Conservation (phyloP, 2,329 filamentous ascomycete species). For the Sporothrix dimorphospora region DNA sequence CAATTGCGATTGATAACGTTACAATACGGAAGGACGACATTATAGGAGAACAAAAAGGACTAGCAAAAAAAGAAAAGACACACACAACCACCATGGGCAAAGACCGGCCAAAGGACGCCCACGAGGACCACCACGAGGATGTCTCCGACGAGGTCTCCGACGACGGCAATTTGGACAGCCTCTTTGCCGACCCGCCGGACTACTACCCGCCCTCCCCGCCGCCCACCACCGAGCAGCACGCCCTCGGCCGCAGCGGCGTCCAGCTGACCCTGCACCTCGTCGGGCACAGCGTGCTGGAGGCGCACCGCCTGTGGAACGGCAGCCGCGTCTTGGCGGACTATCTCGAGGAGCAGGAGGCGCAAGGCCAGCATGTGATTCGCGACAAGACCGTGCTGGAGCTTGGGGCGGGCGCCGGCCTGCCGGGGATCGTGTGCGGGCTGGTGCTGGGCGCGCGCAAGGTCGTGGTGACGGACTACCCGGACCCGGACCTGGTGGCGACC, state of each 20-base stretch:
- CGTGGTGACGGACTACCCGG: conserved; percentile 88
- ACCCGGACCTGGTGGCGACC: conserved; percentile 78
- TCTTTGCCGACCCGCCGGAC: conserved; percentile 77
- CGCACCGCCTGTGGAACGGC: conserved; percentile 90
- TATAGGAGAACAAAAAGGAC: not conserved
- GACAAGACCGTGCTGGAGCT: conserved; percentile 80
- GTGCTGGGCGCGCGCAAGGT: conserved; percentile 68
- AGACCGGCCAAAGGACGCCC: not conserved
- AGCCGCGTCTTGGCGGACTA: conserved; percentile 76
- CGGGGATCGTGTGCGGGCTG: conserved; percentile 75
- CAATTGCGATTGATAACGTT: not conserved
- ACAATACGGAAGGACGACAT: not conserved
- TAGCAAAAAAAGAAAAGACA: not conserved
- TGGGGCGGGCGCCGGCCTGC: conserved; percentile 84
- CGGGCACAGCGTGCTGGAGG: conserved; percentile 85
- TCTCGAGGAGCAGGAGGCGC: conserved; percentile 60
- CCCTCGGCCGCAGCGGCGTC: conserved; percentile 59
- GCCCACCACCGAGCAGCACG: conserved; percentile 73
- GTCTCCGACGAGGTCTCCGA: not conserved
- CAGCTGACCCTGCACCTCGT: conserved; percentile 63
- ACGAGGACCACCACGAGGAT: not conserved
- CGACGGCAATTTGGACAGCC: conserved; percentile 29
- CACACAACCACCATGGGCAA: not conserved
- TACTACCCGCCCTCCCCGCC: conserved; percentile 79
- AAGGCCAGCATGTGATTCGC: conserved; percentile 51